Evolutionary conservation across 148 eudicot species (phyloP).

Genomic region (Arctostaphylos glauca): DNA sequence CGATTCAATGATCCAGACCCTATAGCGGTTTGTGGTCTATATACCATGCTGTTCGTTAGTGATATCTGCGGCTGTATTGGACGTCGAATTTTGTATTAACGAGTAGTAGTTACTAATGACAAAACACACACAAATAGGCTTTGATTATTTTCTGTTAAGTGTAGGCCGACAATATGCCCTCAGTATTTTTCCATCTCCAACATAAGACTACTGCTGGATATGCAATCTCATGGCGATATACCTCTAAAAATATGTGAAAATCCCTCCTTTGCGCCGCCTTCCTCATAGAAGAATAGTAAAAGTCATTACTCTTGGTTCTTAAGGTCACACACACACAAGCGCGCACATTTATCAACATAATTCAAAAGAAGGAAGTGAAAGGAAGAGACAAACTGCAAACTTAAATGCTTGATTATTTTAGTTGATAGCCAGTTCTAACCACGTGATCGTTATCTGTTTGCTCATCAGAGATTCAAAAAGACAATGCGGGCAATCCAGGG

Average conservation of each 20-base stretch:
- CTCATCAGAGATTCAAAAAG: constrained; percentile 68
- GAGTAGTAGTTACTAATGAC: background rate
- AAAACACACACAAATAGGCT: background rate
- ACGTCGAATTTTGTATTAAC: background rate
- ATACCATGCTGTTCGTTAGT: background rate
- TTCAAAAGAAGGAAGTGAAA: constrained; percentile 6
- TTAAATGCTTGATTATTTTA: background rate
- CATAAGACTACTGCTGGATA: background rate
- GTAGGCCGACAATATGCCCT: background rate
- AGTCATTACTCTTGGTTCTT: background rate
- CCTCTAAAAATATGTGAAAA: background rate
- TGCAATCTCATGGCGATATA: background rate
- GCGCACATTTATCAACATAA: background rate
- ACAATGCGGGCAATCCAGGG: constrained; percentile 91
- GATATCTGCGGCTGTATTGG: background rate
- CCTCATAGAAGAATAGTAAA: no score
- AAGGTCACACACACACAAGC: background rate
- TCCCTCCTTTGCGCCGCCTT: background rate
- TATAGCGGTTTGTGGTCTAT: constrained; percentile 43
- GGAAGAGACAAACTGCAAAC: constrained; percentile 17
- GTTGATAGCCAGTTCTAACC: background rate
- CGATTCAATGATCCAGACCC: constrained; percentile 77
- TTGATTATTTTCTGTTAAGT: background rate
- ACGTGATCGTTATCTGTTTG: background rate
- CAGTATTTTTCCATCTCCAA: background rate